These are phyloP conservation scores for Chlamydomonas sp. DNA, from an alignment of 139 green algal genomes.

Conservation along the genomic window DNA sequence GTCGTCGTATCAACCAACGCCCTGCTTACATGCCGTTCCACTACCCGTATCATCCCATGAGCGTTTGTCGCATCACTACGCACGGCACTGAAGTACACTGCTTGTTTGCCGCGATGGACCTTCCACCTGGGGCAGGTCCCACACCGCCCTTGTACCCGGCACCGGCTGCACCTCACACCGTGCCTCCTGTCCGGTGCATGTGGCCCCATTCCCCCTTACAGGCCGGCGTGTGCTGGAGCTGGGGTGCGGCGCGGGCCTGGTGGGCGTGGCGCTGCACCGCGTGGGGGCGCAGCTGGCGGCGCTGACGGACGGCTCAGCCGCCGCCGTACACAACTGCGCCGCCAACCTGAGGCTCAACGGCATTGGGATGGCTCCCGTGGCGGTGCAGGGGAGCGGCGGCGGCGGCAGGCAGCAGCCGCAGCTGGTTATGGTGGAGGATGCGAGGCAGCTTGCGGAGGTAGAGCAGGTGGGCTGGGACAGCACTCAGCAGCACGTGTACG, in stretches of 20 bases:
- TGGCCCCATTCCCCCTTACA: conserved; percentile 5
- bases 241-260: conserved; percentile 73
- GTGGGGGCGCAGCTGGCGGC: conserved; percentile 42
- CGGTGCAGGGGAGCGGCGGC: background rate
- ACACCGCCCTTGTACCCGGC: no score
- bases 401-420: background rate
- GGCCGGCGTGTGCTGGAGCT: conserved; percentile 74
- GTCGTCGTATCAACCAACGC: no score
- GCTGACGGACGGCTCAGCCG: conserved; percentile 74
- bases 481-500: background rate
- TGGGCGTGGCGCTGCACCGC: conserved; percentile 52
- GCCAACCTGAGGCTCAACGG: conserved; percentile 76
- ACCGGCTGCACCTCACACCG: background rate
- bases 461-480: background rate
- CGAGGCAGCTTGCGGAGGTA: background rate
- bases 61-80: no score
- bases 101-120: no score
- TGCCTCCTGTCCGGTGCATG: background rate
- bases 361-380: conserved; percentile 14
- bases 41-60: no score
- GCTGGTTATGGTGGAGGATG: background rate
- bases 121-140: no score
- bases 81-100: no score
- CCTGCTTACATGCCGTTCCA: no score
- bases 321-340: conserved; percentile 71